Base-by-base conservation (phyloP, 805 yeast species). In the Citeromyces matritensis region DNA sequence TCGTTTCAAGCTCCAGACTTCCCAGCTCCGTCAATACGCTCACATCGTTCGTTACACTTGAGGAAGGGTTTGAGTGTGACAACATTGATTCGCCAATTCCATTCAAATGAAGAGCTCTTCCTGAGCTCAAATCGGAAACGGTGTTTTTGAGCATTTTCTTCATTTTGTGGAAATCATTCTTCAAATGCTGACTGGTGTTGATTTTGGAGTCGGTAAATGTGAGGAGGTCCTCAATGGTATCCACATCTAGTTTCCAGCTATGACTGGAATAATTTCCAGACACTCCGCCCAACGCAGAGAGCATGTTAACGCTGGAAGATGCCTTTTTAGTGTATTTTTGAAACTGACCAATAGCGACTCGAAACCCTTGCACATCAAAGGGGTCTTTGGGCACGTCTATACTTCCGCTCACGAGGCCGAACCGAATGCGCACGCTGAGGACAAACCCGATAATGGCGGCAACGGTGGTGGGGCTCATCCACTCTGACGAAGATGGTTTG, bases 381-480 rank as follows among this genome's bases (percentile, higher is more conserved):
- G 94, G 88, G 46, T 91, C 97, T 44, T 83, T 80, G 11, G 73
- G 91, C 36, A 62, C 78, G 42, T 62, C 81, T 43, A 53, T 65
- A 53, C 47, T 69, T 53, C 46, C 68, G 21, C 65, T 56, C 9
- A 60, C 64, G 8, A 76, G 56, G 30, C 83, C 73, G 25, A 88
- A 45, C 39, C 84, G 69, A 32, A 67, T 63, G 30, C 73, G 63
- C 30, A 82, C 66, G 34, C 84, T 73, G 12, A 80, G 49, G 0
- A 83, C 68, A 43, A 83, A 69, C 29, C 96, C 91, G 6, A 91
- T 51, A 2, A 91, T 60, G 0, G 91, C 88, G 0, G 34, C 66
- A 0, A 85, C 81, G 0, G 94, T 71, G 3, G 69, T 58, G 0
- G 85, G 66, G 0, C 80, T 73, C 35, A 81, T 48, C 0, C 63